Base-by-base conservation (phyloP, 2,329 filamentous ascomycete species). In the Canariomyces notabilis region DNA sequence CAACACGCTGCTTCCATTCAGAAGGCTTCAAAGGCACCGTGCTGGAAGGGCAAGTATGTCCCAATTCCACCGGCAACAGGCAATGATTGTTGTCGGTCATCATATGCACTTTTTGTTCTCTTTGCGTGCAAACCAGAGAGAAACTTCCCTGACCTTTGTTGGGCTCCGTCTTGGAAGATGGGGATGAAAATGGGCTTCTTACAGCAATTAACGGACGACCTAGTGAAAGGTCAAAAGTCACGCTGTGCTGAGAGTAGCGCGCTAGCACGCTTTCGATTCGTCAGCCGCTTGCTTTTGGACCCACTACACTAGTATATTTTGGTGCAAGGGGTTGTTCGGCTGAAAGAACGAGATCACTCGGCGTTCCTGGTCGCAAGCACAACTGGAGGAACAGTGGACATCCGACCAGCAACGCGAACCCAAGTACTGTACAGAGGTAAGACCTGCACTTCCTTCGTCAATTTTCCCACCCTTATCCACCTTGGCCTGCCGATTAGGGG, bases 361-460 rank as follows among this genome's bases (percentile, higher is more conserved):
- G 52, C 50, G 50, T 45, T 52, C 49, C 32, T n/a, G n/a, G 50
- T 56, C 49, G 50, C 50, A 50, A n/a, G 49, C 42, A 53, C 47
- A 46, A 50, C 52, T 49, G 48, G 47, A 50, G 33, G 21, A 16
- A 18, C 55, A 56, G 55, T 51, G 53, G 49, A 55, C 50, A 54
- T 56, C 53, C 49, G 50, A 55, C 55, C 53, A 57, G 48, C 53
- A 54, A 53, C 51, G 44, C 57, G 51, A 57, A 53, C 45, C 51
- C 40, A 45, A 35, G 44, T 39, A 46, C 38, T 36, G 54, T 48
- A 58, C 61, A 61, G 63, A 64, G 62, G 61, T 64, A 62, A 64
- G 61, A 63, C 60, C 55, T 55, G 56, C 49, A 48, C 55, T 59
- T 58, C 49, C 42, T 56, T 52, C 50, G 39, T 56, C 47, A 37